phyloP scores from a whole-genome alignment of 129 eudicot species.

The Escallonia rubra region DNA sequence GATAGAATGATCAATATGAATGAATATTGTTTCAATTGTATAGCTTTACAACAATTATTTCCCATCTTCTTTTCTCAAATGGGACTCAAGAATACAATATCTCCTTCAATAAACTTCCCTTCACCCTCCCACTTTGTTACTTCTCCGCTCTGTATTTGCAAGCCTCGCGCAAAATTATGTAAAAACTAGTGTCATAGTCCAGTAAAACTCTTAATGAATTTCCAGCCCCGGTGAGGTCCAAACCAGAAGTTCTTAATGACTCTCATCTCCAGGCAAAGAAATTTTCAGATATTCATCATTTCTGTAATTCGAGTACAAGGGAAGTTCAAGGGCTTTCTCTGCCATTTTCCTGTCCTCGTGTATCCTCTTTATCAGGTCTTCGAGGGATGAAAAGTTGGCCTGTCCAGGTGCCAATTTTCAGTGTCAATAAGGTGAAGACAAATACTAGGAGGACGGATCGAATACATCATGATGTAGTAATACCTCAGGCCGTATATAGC shows the following conservation, averaged over 20 bases:
- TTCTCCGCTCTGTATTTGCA: no score
- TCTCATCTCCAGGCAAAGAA: slow-evolving; percentile 14
- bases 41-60: no score
- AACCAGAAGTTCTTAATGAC: slow-evolving; percentile 15
- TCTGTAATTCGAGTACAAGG: slow-evolving; percentile 61
- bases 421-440: slow-evolving; percentile 1
- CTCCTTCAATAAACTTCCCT: background rate
- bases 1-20: no score
- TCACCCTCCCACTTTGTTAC: background rate
- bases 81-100: background rate
- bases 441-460: background rate
- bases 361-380: slow-evolving; percentile 73
- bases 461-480: background rate
- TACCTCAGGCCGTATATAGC: slow-evolving; percentile 97
- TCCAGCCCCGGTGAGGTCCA: no score
- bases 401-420: slow-evolving; percentile 25
- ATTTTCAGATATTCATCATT: slow-evolving; percentile 54
- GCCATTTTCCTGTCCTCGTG: slow-evolving; percentile 76
- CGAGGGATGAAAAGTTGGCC: slow-evolving; percentile 85
- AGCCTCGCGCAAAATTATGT: no score
- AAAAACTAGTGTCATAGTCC: no score
- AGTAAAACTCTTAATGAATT: no score
- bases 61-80: background rate
- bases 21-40: no score
- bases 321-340: slow-evolving; percentile 83